phyloP scores from a whole-genome alignment of 1,284 basidiomycete species.

The Microbotryum intermedium region DNA sequence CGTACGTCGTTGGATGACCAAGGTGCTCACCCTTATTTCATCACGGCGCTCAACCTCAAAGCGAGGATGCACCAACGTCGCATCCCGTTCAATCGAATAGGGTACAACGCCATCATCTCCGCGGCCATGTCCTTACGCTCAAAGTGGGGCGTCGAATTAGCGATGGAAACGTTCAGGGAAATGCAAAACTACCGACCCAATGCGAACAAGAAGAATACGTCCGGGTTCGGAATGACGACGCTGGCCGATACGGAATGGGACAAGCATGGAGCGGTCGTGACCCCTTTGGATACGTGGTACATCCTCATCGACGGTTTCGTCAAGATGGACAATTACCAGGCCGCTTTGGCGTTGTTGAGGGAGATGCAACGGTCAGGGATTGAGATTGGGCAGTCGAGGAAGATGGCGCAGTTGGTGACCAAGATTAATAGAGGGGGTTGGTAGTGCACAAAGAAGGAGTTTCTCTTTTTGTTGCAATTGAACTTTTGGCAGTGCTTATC shows the following conservation, averaged over 20 bases:
- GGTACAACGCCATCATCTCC: constrained; percentile 25
- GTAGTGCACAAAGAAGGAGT: background rate
- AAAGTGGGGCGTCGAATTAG: constrained; percentile 7
- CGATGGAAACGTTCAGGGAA: constrained; percentile 14
- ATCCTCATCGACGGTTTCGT: constrained; percentile 19
- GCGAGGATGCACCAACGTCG: constrained; percentile 18
- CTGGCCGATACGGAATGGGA: background rate
- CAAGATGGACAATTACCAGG: constrained; percentile 11
- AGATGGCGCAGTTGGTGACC: constrained; percentile 10
- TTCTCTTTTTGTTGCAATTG: too few relatives aligned
- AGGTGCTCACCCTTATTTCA: constrained; percentile 14
- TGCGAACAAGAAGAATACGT: background rate
- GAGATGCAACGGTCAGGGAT: constrained; percentile 22
- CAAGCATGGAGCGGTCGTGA: background rate
- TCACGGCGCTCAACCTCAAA: constrained; percentile 22
- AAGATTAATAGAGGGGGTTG: constrained; percentile 6
- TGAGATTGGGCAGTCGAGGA: constrained; percentile 4
- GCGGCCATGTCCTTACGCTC: constrained; percentile 11
- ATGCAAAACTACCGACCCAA: background rate
- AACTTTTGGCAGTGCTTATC: too few relatives aligned
- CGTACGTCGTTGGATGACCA: background rate
- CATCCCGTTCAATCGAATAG: constrained; percentile 19
- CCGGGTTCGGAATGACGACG: background rate
- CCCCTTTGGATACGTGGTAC: constrained; percentile 18
- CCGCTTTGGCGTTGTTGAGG: constrained; percentile 7